Evolutionary conservation across 129 eudicot genomes (phyloP), one percentile per base, ranked within the genome.

Genomic region (Helichrysum umbraculigerum): DNA sequence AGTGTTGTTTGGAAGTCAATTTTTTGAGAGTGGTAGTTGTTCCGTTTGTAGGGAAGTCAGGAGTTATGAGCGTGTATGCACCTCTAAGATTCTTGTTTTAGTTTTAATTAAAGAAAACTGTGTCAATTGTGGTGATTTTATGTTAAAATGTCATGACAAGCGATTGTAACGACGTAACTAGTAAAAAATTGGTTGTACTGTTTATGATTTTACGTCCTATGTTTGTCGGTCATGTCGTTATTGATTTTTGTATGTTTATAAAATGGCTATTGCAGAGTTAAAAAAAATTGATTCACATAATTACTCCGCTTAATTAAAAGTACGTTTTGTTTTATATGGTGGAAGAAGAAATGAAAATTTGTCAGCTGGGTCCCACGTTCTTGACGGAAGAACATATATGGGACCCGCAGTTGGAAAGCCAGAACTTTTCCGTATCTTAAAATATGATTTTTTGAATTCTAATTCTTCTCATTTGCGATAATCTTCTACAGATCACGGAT

Each of bases 401-500:
- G 51, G 76, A 20, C 68, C 73, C 28, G 33, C 72, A 63, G 63
- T 25, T 34, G 35, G 71, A 28, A 59, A 21, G 41, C 21, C 11
- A 3, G n/a, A 63, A 75, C 54, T 34, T 75, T 64, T 30, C 4
- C 35, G 41, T 17, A 22, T 68, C 57, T 4, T n/a, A 17, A 32
- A 7, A 62, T 52, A 12, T 54, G 52, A 33, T 68, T 57, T 76
- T 30, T 79, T 85, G 73, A 32, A 57, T 29, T 74, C 74, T 39
- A 52, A 47, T 29, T 72, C 44, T 25, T 67, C 60, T 51, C 70
- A 4, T 78, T 78, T 67, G 17, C 68, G 6, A 81, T 35, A 20
- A 59, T 67, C 74, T 20, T 70, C 60, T 65, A 65, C 75, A 95
- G 99, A 89, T 95, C 79, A 87, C 97, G 15, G 87, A 84, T 67